Conservation (phyloP, 2,329 filamentous ascomycete species). For the Clathrospora elynae region DNA sequence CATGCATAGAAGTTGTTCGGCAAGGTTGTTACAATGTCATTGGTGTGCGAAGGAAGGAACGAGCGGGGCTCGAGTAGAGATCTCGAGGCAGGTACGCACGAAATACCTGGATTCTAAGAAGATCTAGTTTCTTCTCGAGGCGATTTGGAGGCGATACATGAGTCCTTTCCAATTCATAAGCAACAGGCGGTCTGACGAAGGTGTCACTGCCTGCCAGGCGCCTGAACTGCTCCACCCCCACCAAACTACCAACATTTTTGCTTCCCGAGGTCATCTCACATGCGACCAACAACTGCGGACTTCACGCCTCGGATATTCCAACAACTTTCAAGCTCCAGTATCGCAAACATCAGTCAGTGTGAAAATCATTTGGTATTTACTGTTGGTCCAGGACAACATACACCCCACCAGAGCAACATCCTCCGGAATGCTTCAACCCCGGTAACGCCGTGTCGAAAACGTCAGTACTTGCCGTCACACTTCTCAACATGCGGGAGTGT, state of each 20-base stretch:
- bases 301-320: constrained; percentile 3
- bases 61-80: constrained; percentile 12
- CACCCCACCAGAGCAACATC: not conserved
- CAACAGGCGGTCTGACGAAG: constrained; percentile 4
- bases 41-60: constrained; percentile 4
- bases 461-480: not conserved
- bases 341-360: constrained; percentile 3
- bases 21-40: constrained; percentile 12
- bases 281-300: constrained; percentile 1
- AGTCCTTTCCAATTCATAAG: constrained; percentile 3
- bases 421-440: not conserved
- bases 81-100: constrained; percentile 10
- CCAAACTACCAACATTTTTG: constrained; percentile 10
- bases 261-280: constrained; percentile 7
- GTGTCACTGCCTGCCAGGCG: constrained; percentile 5
- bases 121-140: not conserved
- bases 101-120: not conserved
- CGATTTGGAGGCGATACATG: not conserved
- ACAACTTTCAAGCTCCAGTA: constrained; percentile 5
- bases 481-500: constrained; percentile 18
- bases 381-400: too few relatives aligned
- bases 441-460: not conserved
- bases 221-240: constrained; percentile 17
- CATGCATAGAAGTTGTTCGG: not conserved
- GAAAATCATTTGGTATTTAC: not conserved